Evolutionary conservation across 352 stramenopile genomes (phyloP).

Genomic region (Globisporangium splendens): DNA sequence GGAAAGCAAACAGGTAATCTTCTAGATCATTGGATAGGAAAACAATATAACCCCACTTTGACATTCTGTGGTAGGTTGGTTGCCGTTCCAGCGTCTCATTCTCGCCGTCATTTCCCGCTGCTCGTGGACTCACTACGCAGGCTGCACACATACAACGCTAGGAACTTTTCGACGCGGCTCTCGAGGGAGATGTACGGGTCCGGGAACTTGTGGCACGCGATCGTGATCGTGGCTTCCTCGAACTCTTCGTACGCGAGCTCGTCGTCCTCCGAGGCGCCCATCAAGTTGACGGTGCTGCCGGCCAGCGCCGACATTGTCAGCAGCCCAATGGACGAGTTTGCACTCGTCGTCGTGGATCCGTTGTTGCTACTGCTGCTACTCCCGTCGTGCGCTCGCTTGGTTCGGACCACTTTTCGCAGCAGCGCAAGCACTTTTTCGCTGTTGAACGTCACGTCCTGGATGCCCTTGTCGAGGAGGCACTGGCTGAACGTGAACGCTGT

Average conservation of each 20-base stretch:
- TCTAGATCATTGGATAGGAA: too few relatives aligned
- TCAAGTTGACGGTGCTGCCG: background rate
- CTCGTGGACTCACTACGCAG: background rate
- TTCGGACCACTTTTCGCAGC: constrained; percentile 47
- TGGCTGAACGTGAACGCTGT: constrained; percentile 61
- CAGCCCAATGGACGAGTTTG: too few relatives aligned
- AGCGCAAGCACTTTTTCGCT: constrained; percentile 55
- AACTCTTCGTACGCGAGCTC: constrained; percentile 64
- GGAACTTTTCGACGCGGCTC: constrained; percentile 74
- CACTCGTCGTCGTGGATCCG: background rate
- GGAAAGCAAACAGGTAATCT: too few relatives aligned
- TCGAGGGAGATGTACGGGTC: constrained; percentile 77
- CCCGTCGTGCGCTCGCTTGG: constrained; percentile 23
- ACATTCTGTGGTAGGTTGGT: too few relatives aligned
- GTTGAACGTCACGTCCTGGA: constrained; percentile 60
- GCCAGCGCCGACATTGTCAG: constrained; percentile 1
- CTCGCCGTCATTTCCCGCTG: too few relatives aligned
- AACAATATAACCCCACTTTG: too few relatives aligned
- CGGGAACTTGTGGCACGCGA: constrained; percentile 75
- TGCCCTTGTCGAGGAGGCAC: constrained; percentile 54
- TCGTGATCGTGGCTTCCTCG: constrained; percentile 62
- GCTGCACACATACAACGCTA: constrained; percentile 54
- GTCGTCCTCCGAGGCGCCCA: constrained; percentile 17
- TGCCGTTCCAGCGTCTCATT: too few relatives aligned
- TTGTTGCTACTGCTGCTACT: constrained; percentile 3